Evolutionary conservation across 2,329 filamentous ascomycete genomes (phyloP).

Genomic region (Cercospora beticola): DNA sequence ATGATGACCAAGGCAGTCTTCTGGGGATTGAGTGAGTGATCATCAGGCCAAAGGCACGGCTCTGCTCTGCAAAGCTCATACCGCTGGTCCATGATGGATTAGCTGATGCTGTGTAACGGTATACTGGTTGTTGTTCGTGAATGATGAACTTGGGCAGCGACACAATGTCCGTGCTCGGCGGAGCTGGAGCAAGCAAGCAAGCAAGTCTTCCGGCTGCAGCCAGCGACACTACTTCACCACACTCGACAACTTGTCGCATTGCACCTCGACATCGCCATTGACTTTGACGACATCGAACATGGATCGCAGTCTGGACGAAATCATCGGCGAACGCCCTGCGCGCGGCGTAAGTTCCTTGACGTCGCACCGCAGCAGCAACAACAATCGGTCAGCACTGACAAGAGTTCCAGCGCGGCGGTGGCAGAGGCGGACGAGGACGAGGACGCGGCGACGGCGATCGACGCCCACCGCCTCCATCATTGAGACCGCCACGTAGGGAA

Average conservation of each 20-base stretch:
- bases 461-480: constrained; percentile 62
- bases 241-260: constrained; percentile 1
- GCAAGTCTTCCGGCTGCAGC: not conserved
- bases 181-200: not conserved
- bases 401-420: constrained; percentile 26
- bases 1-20: constrained; percentile 56
- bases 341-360: constrained; percentile 25
- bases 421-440: constrained; percentile 27
- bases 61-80: too few species aligned
- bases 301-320: constrained; percentile 65
- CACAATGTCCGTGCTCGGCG: not conserved
- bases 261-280: constrained; percentile 4
- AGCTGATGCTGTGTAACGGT: not conserved
- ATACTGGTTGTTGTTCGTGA: constrained; percentile 2
- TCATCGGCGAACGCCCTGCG: constrained; percentile 62
- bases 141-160: not conserved
- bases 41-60: too few species aligned
- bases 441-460: constrained; percentile 30
- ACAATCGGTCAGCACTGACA: constrained; percentile 3
- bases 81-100: too few species aligned
- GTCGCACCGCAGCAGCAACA: not conserved
- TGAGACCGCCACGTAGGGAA: constrained; percentile 51
- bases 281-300: constrained; percentile 40
- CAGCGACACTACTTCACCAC: constrained; percentile 1
- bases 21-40: too few species aligned